phyloP scores from a whole-genome alignment of 495 filamentous ascomycete genomes.

The Neurospora tetrasperma region DNA sequence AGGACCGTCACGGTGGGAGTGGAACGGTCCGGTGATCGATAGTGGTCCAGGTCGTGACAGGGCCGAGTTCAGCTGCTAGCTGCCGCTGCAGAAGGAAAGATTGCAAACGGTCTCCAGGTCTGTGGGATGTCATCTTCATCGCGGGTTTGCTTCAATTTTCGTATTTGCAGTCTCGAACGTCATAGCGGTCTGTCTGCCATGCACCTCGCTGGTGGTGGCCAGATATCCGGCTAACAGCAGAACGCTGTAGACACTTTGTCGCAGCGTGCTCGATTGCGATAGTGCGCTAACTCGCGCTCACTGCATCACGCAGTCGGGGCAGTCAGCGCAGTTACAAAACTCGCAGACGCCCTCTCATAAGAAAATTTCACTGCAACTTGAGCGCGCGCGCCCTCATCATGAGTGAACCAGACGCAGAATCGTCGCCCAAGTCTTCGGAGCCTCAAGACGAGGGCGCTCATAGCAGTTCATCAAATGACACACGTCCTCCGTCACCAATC shows the following conservation, averaged over 20 bases:
- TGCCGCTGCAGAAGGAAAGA: too few species aligned
- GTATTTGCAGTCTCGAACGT: background rate
- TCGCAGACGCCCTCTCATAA: background rate
- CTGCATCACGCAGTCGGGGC: background rate
- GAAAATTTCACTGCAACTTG: background rate
- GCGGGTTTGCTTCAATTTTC: background rate
- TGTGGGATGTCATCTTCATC: background rate
- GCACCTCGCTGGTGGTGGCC: background rate
- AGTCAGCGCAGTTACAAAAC: background rate
- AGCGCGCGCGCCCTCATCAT: background rate
- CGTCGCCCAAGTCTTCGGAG: background rate
- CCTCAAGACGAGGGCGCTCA: background rate
- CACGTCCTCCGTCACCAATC: background rate
- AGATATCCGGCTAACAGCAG: background rate
- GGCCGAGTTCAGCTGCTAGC: too few species aligned
- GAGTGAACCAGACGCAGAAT: background rate
- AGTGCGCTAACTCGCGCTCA: background rate
- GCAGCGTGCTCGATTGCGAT: background rate
- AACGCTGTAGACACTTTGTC: background rate
- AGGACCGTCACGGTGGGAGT: background rate
- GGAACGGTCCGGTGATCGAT: background rate
- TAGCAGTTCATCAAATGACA: background rate
- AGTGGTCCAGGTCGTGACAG: background rate
- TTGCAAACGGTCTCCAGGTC: background rate
- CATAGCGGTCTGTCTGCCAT: background rate